Evolutionary conservation across 179 eudicot species (phyloP).

Genomic region (Beta macrorhiza): DNA sequence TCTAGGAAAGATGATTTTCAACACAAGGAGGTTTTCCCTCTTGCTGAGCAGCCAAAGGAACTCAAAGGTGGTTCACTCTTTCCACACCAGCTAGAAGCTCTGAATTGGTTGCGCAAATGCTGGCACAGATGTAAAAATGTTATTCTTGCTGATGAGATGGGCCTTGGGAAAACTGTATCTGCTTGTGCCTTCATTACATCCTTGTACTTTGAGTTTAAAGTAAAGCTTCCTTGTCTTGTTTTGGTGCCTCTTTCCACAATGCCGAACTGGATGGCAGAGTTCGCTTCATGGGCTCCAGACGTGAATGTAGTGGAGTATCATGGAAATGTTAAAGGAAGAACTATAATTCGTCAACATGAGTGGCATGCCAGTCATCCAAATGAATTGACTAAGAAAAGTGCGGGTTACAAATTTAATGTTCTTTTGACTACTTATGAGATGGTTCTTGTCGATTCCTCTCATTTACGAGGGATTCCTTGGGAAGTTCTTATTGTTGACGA

Average conservation of each 20-base stretch:
- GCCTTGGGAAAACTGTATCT: constrained; percentile 96
- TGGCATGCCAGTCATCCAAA: constrained; percentile 69
- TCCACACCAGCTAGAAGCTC: constrained; percentile 96
- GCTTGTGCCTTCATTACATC: constrained; percentile 86
- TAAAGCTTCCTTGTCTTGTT: constrained; percentile 75
- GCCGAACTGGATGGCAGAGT: constrained; percentile 99
- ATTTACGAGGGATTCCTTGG: constrained; percentile 90
- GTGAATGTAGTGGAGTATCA: constrained; percentile 96
- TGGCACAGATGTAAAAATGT: constrained; percentile 91
- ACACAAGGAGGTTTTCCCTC: constrained; percentile 56
- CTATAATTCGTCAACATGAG: constrained; percentile 78
- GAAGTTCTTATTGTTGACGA: constrained; percentile 98
- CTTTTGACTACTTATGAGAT: constrained; percentile 95
- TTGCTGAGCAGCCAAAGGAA: constrained; percentile 86
- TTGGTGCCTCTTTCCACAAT: constrained; percentile 98
- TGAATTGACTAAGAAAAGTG: constrained; percentile 47
- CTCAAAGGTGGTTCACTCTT: constrained; percentile 81
- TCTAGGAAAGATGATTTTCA: constrained; percentile 37
- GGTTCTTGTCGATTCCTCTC: constrained; percentile 85
- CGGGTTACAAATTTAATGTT: constrained; percentile 79
- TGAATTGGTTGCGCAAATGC: constrained; percentile 97
- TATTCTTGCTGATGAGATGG: constrained; percentile 99
- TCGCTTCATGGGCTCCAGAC: constrained; percentile 84
- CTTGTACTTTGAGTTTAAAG: constrained; percentile 78
- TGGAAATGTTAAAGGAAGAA: constrained; percentile 80